These are phyloP conservation scores for Chlamydomonas eustigma DNA, from an alignment of 139 green algal species.

Conservation along the genomic window DNA sequence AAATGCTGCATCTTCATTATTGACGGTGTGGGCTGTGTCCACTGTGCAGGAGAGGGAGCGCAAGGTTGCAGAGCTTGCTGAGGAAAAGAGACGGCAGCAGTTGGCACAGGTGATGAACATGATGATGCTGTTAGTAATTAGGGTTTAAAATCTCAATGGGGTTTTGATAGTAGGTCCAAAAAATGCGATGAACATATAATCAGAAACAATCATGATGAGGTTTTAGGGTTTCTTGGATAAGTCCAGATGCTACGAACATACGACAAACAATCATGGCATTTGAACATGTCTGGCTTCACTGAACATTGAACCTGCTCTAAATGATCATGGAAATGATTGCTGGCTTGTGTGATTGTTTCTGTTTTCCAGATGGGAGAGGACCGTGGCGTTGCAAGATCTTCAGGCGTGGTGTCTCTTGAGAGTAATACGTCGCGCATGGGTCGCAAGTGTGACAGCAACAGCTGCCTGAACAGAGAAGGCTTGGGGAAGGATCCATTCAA, in stretches of 20 bases:
- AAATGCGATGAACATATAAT: too few species aligned
- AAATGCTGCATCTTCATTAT: too few species aligned
- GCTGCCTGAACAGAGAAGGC: constrained; percentile 6
- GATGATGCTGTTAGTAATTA: too few species aligned
- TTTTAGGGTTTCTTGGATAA: too few species aligned
- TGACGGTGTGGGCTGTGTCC: too few species aligned
- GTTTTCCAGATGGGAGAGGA: constrained; percentile 12
- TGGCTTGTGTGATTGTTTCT: too few species aligned
- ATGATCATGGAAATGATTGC: too few species aligned
- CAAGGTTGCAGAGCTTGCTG: background rate
- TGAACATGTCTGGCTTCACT: too few species aligned
- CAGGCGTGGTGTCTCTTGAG: background rate
- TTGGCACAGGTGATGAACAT: constrained; percentile 1
- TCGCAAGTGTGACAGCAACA: constrained; percentile 18
- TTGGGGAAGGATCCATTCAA: constrained; percentile 25
- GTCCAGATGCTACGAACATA: too few species aligned
- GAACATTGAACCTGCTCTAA: background rate
- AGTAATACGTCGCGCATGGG: background rate
- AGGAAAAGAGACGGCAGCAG: background rate
- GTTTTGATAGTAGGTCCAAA: too few species aligned
- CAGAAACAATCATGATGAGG: too few species aligned
- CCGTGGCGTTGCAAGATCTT: background rate
- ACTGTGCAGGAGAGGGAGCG: background rate
- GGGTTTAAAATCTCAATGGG: too few species aligned
- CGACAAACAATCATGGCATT: background rate